A percentile compares a stretch with the other conserved stretches of the same genome.
These are phyloP conservation scores for Suhomyces choctaworum DNA, from an alignment of 1,139 yeast genomes.

Conservation along the genomic window DNA sequence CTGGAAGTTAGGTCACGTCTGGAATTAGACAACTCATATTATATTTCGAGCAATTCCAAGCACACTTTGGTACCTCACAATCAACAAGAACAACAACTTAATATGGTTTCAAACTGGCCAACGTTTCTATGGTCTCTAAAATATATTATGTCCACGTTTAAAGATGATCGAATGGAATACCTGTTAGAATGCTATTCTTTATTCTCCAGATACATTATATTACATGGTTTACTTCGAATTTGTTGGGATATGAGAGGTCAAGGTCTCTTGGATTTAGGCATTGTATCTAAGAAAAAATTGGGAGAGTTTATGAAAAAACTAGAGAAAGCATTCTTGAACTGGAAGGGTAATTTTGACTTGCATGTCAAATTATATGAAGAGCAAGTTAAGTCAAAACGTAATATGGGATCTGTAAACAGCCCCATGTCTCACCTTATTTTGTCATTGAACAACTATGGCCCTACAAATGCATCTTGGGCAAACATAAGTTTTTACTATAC, in stretches of 20 bases:
- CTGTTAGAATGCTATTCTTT: slow-evolving; percentile 2
- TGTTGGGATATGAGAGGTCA: slow-evolving; percentile 3
- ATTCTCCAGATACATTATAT: neutral
- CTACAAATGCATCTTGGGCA: slow-evolving; percentile 3
- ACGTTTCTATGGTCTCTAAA: slow-evolving; percentile 1
- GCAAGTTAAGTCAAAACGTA: slow-evolving; percentile 1
- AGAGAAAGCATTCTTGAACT: slow-evolving; percentile 1
- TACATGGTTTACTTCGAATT: slow-evolving; percentile 1
- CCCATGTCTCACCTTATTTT: neutral
- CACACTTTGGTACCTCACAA: neutral
- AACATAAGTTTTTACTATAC: slow-evolving; percentile 1
- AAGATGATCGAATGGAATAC: slow-evolving; percentile 1
- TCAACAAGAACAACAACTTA: neutral
- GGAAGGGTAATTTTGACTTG: slow-evolving; percentile 2
- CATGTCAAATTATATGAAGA: slow-evolving; percentile 2
- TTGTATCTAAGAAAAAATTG: slow-evolving; percentile 1
- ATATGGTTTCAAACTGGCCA: neutral
- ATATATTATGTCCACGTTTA: neutral
- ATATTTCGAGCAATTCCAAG: neutral
- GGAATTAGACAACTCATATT: neutral
- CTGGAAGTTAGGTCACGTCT: too few relatives aligned
- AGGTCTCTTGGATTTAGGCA: slow-evolving; percentile 1
- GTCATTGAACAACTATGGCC: slow-evolving; percentile 1
- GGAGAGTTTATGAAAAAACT: slow-evolving; percentile 1
- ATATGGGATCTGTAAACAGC: neutral